Percentiles rank a stretch among this genome's conserved stretches.
phyloP scores from a whole-genome alignment of 2,329 filamentous ascomycete species.

The Colletotrichum sp. region DNA sequence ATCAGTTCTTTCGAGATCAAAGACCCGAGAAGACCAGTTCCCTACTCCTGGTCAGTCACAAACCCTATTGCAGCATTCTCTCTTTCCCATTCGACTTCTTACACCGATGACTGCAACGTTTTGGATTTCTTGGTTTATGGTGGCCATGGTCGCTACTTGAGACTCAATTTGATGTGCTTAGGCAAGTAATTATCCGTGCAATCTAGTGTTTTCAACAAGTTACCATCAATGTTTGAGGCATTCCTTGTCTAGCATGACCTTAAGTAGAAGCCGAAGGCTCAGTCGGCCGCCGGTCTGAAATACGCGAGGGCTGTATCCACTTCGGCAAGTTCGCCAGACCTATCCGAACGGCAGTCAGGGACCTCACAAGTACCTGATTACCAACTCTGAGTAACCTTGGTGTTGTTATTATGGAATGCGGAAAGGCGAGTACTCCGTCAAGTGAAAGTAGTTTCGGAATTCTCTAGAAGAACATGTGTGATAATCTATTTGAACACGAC shows the following conservation, averaged over 20 bases:
- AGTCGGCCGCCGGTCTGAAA: background rate
- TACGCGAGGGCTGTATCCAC: background rate
- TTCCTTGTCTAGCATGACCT: background rate
- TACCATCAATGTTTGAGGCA: background rate
- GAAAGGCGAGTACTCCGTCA: background rate
- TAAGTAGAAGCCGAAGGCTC: background rate
- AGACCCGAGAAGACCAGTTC: background rate
- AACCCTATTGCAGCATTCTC: background rate
- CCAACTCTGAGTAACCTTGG: too few relatives aligned
- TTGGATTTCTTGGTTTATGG: background rate
- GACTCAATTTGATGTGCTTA: background rate
- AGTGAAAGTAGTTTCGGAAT: background rate
- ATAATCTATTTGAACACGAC: background rate
- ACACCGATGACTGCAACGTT: background rate
- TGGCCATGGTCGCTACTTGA: background rate
- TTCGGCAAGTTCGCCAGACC: background rate
- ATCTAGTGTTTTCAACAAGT: background rate
- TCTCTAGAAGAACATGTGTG: too few relatives aligned
- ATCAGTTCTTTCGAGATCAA: background rate
- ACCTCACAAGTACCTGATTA: too few relatives aligned
- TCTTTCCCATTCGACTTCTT: rapidly evolving
- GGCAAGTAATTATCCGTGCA: background rate
- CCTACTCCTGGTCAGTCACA: background rate
- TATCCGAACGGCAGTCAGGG: background rate
- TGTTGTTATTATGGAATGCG: too few relatives aligned